These are phyloP conservation scores for Sabuloglossum arenarium DNA, from an alignment of 495 filamentous ascomycete species.

Conservation along the genomic window DNA sequence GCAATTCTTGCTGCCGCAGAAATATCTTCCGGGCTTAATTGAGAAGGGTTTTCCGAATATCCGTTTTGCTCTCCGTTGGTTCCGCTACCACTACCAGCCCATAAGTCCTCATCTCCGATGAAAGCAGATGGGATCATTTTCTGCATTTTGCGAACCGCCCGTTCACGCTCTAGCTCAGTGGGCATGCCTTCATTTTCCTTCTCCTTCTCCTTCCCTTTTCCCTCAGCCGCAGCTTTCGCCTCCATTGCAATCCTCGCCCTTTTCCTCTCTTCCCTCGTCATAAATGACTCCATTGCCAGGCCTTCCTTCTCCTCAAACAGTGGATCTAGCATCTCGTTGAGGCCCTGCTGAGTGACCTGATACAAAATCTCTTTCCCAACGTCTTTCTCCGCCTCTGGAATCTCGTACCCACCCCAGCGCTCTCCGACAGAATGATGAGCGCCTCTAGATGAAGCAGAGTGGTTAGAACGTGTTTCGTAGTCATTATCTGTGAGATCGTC, in stretches of 20 bases:
- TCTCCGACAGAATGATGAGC: slow-evolving; percentile 37
- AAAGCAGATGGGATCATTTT: background rate
- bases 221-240: background rate
- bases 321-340: slow-evolving; percentile 77
- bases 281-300: slow-evolving; percentile 43
- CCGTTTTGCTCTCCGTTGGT: background rate
- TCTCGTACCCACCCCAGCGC: slow-evolving; percentile 65
- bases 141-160: background rate
- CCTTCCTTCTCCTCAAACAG: slow-evolving; percentile 71
- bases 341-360: slow-evolving; percentile 70
- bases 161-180: background rate
- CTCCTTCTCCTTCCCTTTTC: background rate
- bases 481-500: slow-evolving; percentile 46
- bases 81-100: background rate
- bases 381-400: slow-evolving; percentile 61
- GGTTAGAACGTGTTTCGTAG: slow-evolving; percentile 53
- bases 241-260: slow-evolving; percentile 19
- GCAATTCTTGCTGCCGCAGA: background rate
- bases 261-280: slow-evolving; percentile 39
- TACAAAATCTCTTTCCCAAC: slow-evolving; percentile 77
- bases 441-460: slow-evolving; percentile 55
- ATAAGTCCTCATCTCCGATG: background rate
- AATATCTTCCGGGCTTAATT: background rate
- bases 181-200: background rate
- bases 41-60: background rate